Evolutionary conservation across 2,329 filamentous ascomycete species (phyloP), one percentile per base, ranked within the genome.

Genomic region (Fusarium setosum): DNA sequence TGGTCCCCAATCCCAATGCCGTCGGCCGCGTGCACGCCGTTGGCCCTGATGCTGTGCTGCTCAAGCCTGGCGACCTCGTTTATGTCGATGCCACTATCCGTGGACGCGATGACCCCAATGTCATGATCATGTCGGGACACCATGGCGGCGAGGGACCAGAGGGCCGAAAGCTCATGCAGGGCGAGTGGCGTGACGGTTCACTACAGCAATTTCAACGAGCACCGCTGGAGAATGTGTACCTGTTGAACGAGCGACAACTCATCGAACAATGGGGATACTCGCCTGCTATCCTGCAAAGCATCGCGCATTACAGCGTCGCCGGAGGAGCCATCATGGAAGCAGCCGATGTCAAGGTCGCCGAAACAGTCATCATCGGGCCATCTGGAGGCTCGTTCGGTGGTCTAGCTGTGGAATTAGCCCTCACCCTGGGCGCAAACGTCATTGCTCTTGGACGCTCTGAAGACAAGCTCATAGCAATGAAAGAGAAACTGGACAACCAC

Each of bases 341-440:
- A 18, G 57, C 44, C 29, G 57, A 56, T 15, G 52, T 56, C 11
- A 60, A 37, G 9, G 42, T 60, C n/a, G 57, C 51, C 10, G 44
- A 60, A 52, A 60, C 44, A 5, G 52, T 56, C 35, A 34, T 60
- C 15, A 47, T 60, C 18, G 57, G 52, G 9, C 57, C 57, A 13
- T 60, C 42, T 13, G 38, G 56, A 6, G 56, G 56, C 11, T 59
- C 56, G 6, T 59, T 59, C 34, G 51, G 51, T 1, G 57, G 57
- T 17, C 34, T 60, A 6, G 57, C 51, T 4, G 29, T 47, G 1
- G 44, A 47, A 23, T 6, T 47, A 3, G 44, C 44, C 13, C 29
- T 47, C 5, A 47, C 44, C 1, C 20, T 47, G 17, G 44, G 44
- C 9, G 44, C 44, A 31, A 47, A 34, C 9, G 29, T 34, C 9